Percentiles rank a stretch among this genome's conserved stretches.
phyloP scores from a whole-genome alignment of 257 asterid genomes.

The Solanum chmielewskii region DNA sequence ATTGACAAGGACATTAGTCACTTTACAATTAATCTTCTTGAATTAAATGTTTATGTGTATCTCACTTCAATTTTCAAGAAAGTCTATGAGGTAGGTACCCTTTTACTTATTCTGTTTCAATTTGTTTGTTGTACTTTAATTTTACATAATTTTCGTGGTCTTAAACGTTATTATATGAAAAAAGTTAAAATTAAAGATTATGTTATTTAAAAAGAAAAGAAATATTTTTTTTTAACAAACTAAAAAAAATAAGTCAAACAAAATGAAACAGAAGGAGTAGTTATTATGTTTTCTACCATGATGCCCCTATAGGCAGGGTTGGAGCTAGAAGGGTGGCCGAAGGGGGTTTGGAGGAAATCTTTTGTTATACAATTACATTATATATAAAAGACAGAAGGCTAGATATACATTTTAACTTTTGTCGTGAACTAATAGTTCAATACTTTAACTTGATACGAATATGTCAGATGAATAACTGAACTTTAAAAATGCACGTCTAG shows the following conservation, averaged over 20 bases:
- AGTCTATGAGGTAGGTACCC: background rate
- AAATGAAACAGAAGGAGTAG: too few relatives aligned
- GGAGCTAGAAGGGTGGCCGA: background rate
- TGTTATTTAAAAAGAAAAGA: too few relatives aligned
- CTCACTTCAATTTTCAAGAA: background rate
- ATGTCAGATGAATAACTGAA: too few relatives aligned
- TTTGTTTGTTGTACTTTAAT: background rate
- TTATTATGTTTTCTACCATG: too few relatives aligned
- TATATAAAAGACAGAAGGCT: background rate
- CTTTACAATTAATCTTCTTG: background rate
- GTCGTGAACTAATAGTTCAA: too few relatives aligned
- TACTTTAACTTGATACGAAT: too few relatives aligned
- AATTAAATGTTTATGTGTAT: background rate
- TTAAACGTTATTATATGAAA: background rate
- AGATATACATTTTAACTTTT: too few relatives aligned
- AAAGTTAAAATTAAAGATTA: background rate
- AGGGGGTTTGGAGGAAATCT: background rate
- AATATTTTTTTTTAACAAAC: too few relatives aligned
- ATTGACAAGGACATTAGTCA: background rate
- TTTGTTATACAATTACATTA: too few relatives aligned
- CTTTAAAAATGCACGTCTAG: too few relatives aligned
- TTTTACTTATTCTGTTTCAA: background rate
- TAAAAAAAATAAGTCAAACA: too few relatives aligned
- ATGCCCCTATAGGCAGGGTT: background rate
- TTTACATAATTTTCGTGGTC: accelerated